Percentiles rank a stretch among this genome's conserved stretches.
These are phyloP conservation scores for Astragalus membranaceus DNA, from an alignment of 306 rosid genomes.

Conservation along the genomic window DNA sequence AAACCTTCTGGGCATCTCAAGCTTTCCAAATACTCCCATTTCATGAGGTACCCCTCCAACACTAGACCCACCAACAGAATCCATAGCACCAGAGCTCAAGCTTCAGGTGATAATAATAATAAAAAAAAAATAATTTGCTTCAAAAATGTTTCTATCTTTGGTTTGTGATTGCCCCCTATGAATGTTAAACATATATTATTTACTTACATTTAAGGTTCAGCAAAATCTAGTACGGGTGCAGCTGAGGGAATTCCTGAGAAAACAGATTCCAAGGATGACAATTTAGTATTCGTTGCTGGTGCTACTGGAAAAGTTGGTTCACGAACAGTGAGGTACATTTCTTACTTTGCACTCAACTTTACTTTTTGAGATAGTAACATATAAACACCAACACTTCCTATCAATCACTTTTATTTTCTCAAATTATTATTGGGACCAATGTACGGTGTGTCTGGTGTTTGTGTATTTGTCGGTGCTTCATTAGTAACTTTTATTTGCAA, in stretches of 20 bases:
- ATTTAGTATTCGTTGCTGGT: slow-evolving; percentile 94
- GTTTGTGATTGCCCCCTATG: slow-evolving; percentile 14
- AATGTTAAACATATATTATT: too few relatives aligned
- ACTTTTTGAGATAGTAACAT: too few relatives aligned
- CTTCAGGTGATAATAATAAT: slow-evolving; percentile 43
- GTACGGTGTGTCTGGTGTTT: too few relatives aligned
- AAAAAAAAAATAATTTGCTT: not conserved
- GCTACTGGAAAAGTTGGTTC: slow-evolving; percentile 97
- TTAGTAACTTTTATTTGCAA: not conserved
- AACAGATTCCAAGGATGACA: slow-evolving; percentile 49
- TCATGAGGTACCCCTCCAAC: slow-evolving; percentile 25
- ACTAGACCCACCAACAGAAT: slow-evolving; percentile 5
- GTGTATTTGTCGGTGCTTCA: too few relatives aligned
- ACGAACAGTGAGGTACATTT: slow-evolving; percentile 76
- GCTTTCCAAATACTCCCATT: slow-evolving; percentile 36
- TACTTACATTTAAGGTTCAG: slow-evolving; percentile 33
- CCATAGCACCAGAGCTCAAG: slow-evolving; percentile 39
- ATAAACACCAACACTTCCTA: too few relatives aligned
- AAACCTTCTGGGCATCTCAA: slow-evolving; percentile 32
- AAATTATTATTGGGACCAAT: too few relatives aligned
- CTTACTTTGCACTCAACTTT: not conserved
- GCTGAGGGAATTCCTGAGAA: slow-evolving; percentile 37
- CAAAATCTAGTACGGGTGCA: slow-evolving; percentile 28
- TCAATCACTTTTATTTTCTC: too few relatives aligned
- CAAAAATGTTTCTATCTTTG: not conserved